Percentiles rank a stretch among this genome's conserved stretches.
phyloP scores from a whole-genome alignment of 257 asterid genomes.

The Solanum pinnatisectum region DNA sequence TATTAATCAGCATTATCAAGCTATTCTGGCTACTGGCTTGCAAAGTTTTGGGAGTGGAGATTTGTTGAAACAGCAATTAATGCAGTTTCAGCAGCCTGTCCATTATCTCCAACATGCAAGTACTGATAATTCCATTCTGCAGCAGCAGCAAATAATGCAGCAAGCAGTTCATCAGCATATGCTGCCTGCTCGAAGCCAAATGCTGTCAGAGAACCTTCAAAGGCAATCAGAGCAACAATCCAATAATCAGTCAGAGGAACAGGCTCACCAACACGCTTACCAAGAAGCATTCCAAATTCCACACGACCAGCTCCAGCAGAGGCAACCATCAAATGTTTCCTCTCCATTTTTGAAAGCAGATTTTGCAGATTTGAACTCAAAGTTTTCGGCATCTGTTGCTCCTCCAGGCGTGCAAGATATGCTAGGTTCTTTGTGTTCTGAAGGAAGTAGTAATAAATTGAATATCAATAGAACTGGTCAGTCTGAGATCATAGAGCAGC shows the following conservation, averaged over 20 bases:
- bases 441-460: slow-evolving; percentile 51
- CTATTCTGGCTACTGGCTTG: slow-evolving; percentile 59
- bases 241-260: slow-evolving; percentile 35
- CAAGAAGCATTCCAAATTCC: slow-evolving; percentile 52
- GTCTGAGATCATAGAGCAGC: slow-evolving; percentile 43
- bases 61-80: slow-evolving; percentile 48
- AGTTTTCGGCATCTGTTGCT: slow-evolving; percentile 35
- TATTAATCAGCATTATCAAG: slow-evolving; percentile 76
- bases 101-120: slow-evolving; percentile 59
- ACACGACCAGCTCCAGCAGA: slow-evolving; percentile 53
- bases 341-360: slow-evolving; percentile 59
- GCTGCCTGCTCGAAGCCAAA: slow-evolving; percentile 56
- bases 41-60: slow-evolving; percentile 58
- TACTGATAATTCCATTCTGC: slow-evolving; percentile 29
- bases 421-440: slow-evolving; percentile 59
- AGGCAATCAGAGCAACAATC: slow-evolving; percentile 44
- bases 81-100: slow-evolving; percentile 72
- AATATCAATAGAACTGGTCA: slow-evolving; percentile 53
- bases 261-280: slow-evolving; percentile 38
- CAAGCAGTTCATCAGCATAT: slow-evolving; percentile 35
- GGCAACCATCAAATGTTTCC: slow-evolving; percentile 53
- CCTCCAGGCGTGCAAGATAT: slow-evolving; percentile 55
- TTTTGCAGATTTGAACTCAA: slow-evolving; percentile 37
- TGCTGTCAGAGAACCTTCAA: slow-evolving; percentile 53
- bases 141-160: slow-evolving; percentile 50